Conservation (phyloP, 805 yeast species). For the Schizosaccharomyces octosporus region DNA sequence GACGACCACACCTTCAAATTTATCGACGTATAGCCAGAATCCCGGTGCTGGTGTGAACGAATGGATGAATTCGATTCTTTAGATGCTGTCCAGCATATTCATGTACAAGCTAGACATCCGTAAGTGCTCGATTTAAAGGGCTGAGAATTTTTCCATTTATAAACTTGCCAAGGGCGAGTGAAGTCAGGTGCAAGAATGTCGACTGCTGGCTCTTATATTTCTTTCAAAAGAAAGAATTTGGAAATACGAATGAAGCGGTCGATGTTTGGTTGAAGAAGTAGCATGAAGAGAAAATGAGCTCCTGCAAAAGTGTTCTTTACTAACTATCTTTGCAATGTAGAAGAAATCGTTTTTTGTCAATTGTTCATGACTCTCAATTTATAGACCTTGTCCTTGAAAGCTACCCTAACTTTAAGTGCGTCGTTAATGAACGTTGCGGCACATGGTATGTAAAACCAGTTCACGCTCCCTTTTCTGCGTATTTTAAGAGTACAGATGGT, state of each 20-base stretch:
- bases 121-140: not conserved
- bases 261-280: too few relatives aligned
- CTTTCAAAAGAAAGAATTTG: too few relatives aligned
- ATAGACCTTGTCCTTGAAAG: conserved; percentile 19
- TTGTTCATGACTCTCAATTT: conserved; percentile 33
- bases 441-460: conserved; percentile 40
- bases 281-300: not conserved
- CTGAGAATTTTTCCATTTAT: too few relatives aligned
- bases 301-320: not conserved
- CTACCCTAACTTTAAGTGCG: conserved; percentile 13
- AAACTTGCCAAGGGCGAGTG: too few relatives aligned
- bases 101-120: not conserved
- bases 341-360: conserved; percentile 43
- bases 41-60: not conserved
- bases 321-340: not conserved
- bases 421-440: conserved; percentile 66
- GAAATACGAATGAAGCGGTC: too few relatives aligned
- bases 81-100: not conserved
- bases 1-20: not conserved
- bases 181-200: too few relatives aligned
- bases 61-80: not conserved
- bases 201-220: too few relatives aligned
- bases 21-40: not conserved
- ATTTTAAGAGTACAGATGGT: conserved; percentile 83
- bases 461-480: conserved; percentile 23